Evolutionary conservation across 1,284 basidiomycete genomes (phyloP).

Genomic region (Marasmius tenuissimus): DNA sequence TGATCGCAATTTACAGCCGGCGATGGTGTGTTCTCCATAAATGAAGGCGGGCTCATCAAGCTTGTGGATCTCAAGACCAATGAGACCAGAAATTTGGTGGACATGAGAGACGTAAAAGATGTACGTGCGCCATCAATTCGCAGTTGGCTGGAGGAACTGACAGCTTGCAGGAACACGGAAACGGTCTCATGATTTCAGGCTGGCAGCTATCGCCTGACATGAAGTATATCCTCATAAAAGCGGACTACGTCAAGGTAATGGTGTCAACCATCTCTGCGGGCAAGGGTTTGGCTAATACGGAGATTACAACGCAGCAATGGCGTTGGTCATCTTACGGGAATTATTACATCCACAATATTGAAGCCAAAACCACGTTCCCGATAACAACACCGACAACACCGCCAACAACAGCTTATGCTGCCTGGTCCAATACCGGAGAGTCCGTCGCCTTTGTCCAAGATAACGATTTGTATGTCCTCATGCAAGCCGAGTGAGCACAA

Average conservation of each 20-base stretch:
- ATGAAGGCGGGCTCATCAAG: constrained; percentile 62
- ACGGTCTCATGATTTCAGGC: constrained; percentile 47
- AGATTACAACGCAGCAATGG: constrained; percentile 70
- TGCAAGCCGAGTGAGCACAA: background rate
- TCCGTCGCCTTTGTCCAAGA: constrained; percentile 80
- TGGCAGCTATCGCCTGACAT: constrained; percentile 89
- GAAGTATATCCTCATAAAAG: constrained; percentile 81
- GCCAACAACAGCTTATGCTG: constrained; percentile 74
- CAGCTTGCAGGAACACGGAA: constrained; percentile 53
- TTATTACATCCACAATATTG: constrained; percentile 80
- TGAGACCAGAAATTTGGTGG: constrained; percentile 61
- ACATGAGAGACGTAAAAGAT: constrained; percentile 58
- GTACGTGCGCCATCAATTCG: constrained; percentile 30
- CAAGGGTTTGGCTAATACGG: background rate
- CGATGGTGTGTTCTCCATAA: constrained; percentile 84
- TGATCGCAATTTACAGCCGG: constrained; percentile 54
- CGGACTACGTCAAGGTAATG: constrained; percentile 68
- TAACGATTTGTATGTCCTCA: constrained; percentile 83
- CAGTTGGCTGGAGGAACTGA: background rate
- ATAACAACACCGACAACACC: constrained; percentile 66
- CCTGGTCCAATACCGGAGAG: constrained; percentile 83
- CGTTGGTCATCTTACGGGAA: constrained; percentile 86
- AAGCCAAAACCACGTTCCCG: constrained; percentile 62
- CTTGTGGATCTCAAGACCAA: constrained; percentile 82
- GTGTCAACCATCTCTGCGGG: background rate